These are phyloP conservation scores for Hanseniaspora nectarophila DNA, from an alignment of 805 yeast genomes.

Conservation along the genomic window DNA sequence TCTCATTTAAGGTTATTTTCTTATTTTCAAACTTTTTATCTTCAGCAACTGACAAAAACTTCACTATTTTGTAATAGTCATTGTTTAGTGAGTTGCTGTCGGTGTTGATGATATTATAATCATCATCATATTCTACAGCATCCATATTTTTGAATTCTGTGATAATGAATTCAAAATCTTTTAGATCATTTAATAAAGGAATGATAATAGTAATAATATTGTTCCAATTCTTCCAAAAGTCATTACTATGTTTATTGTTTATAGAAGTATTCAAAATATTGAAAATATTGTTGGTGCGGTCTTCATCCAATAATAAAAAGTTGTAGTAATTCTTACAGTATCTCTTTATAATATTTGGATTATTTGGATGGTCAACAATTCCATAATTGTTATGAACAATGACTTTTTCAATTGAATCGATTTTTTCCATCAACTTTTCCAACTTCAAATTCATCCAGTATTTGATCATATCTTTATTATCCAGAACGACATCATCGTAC, in stretches of 20 bases:
- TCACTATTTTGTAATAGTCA: not conserved
- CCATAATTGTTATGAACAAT: not conserved
- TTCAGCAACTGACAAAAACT: not conserved
- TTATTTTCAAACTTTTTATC: not conserved
- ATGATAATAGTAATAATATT: not conserved
- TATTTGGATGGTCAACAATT: not conserved
- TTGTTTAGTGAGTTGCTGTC: not conserved
- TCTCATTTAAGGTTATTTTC: not conserved
- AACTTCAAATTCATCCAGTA: constrained; percentile 8
- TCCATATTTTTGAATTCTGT: not conserved
- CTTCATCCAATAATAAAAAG: constrained; percentile 7
- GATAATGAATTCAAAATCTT: not conserved
- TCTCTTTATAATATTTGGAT: not conserved
- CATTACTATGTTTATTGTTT: constrained; percentile 11
- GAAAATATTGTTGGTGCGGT: not conserved
- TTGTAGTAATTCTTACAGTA: constrained; percentile 8
- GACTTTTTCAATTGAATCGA: not conserved
- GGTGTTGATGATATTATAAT: not conserved
- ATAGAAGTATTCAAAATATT: not conserved
- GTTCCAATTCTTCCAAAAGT: constrained; percentile 14
- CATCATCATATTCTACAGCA: not conserved
- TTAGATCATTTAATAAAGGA: constrained; percentile 2
- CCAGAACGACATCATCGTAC: not conserved
- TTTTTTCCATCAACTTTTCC: not conserved
- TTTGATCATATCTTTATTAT: not conserved